Conservation (phyloP, 2,329 filamentous ascomycete species). For the Colletotrichum musicola region DNA sequence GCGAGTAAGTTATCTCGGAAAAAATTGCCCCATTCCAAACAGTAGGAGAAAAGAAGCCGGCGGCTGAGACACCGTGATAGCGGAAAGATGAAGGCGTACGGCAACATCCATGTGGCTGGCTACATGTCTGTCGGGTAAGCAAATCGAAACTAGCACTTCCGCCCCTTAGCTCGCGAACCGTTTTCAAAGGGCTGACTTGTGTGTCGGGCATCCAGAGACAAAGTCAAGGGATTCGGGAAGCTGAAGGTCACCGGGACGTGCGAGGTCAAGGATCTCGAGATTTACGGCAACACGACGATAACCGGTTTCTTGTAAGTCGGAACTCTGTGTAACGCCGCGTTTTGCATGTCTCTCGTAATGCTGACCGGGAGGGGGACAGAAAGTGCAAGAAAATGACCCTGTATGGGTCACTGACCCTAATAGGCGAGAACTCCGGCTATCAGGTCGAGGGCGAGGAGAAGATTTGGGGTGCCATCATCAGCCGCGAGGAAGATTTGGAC, state of each 20-base stretch:
- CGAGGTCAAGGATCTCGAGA: constrained; percentile 58
- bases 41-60: background rate
- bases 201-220: constrained; percentile 48
- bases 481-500: constrained; percentile 55
- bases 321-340: background rate
- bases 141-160: background rate
- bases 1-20: background rate
- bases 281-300: constrained; percentile 61
- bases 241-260: constrained; percentile 58
- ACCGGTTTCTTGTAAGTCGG: constrained; percentile 57
- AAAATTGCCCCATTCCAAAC: background rate
- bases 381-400: constrained; percentile 59
- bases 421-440: constrained; percentile 59
- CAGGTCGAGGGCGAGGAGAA: constrained; percentile 57
- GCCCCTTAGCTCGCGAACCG: background rate
- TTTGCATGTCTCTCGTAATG: constrained; percentile 27
- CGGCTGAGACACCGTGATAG: constrained; percentile 43
- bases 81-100: constrained; percentile 60
- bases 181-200: too few relatives aligned
- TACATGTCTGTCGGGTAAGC: constrained; percentile 54
- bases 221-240: constrained; percentile 62
- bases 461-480: constrained; percentile 57
- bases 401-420: constrained; percentile 60
- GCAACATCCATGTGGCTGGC: constrained; percentile 58
- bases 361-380: constrained; percentile 39